Percentiles rank a stretch among this genome's conserved stretches.
Conservation (phyloP, 2,329 filamentous ascomycete species). For the Amauroascus niger region DNA sequence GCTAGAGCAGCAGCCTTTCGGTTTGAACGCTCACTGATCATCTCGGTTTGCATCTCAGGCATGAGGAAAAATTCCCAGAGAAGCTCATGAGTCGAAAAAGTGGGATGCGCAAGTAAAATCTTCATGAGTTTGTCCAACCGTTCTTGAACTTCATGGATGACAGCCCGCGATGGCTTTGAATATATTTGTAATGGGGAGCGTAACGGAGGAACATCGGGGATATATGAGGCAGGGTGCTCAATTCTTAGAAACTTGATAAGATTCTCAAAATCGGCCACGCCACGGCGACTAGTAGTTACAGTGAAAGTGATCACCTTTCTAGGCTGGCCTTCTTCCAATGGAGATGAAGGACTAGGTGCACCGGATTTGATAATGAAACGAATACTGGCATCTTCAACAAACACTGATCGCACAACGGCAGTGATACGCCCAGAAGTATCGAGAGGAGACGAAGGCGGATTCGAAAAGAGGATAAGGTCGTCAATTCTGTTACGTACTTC, state of each 20-base stretch:
- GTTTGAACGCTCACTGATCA: constrained; percentile 79
- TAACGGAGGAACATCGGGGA: constrained; percentile 66
- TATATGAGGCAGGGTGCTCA: constrained; percentile 92
- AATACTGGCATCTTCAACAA: constrained; percentile 91
- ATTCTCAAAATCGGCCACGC: constrained; percentile 82
- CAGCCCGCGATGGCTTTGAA: constrained; percentile 76
- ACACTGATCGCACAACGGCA: constrained; percentile 87
- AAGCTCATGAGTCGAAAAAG: constrained; percentile 92
- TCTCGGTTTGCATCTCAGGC: constrained; percentile 78
- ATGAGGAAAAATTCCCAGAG: constrained; percentile 98
- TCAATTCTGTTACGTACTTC: constrained; percentile 95
- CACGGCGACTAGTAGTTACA: constrained; percentile 86
- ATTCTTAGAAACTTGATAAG: constrained; percentile 70
- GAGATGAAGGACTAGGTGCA: constrained; percentile 49
- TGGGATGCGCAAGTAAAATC: constrained; percentile 76
- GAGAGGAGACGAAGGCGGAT: constrained; percentile 42
- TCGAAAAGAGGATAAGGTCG: constrained; percentile 76
- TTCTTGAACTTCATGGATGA: constrained; percentile 78
- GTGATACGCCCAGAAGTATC: constrained; percentile 73
- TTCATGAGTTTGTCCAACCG: constrained; percentile 80
- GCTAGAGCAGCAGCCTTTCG: constrained; percentile 73
- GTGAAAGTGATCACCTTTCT: constrained; percentile 61
- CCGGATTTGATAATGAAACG: constrained; percentile 91
- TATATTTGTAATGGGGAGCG: constrained; percentile 88
- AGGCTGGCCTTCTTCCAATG: constrained; percentile 43